Evolutionary conservation across 192 early-diverging fungal species (phyloP), one percentile per base, ranked within the genome.

Genomic region (Powellomyces hirtus): DNA sequence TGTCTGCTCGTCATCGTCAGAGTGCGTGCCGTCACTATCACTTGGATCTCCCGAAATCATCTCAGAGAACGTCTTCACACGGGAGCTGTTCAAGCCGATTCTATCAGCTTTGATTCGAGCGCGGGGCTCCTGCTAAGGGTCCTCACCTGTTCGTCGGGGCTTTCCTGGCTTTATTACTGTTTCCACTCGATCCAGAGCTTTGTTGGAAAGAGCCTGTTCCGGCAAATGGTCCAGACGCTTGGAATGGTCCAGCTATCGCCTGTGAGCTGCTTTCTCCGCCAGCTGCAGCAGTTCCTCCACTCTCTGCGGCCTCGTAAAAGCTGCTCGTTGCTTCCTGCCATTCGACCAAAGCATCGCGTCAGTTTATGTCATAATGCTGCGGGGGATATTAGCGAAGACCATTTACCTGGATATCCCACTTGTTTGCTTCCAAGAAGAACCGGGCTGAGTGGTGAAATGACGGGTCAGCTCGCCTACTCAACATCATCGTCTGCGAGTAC

Each of bases 351-450:
- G 13, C 7, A 27, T 22, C 5, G 30, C 27, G 13, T 29, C n/a
- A n/a, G n/a, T n/a, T n/a, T n/a, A n/a, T n/a, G n/a, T n/a, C n/a
- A n/a, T n/a, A n/a, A n/a, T n/a, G n/a, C n/a, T n/a, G n/a, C n/a
- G n/a, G n/a, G n/a, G n/a, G n/a, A n/a, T n/a, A n/a, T n/a, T n/a
- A n/a, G n/a, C n/a, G n/a, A n/a, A n/a, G 22, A 13, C 13, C 16
- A 50, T 38, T 26, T 86, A 89, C 88, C 59, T 89, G 79, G 33
- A 94, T 57, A 77, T 94, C 83, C 92, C 92, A 92, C 55, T 89
- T 87, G 76, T 83, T 86, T 24, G 86, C 87, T 70, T 90, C 89
- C 7, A 92, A 78, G 56, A 84, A 91, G 72, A 92, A 92, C 31
- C 78, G 71, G 11, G 90, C 90, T 72, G 86, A 80, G 27, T 38